Percentiles rank a stretch among this genome's conserved stretches.
These are phyloP conservation scores for Gyromitra esculenta DNA, from an alignment of 2,329 filamentous ascomycete species.

Conservation along the genomic window DNA sequence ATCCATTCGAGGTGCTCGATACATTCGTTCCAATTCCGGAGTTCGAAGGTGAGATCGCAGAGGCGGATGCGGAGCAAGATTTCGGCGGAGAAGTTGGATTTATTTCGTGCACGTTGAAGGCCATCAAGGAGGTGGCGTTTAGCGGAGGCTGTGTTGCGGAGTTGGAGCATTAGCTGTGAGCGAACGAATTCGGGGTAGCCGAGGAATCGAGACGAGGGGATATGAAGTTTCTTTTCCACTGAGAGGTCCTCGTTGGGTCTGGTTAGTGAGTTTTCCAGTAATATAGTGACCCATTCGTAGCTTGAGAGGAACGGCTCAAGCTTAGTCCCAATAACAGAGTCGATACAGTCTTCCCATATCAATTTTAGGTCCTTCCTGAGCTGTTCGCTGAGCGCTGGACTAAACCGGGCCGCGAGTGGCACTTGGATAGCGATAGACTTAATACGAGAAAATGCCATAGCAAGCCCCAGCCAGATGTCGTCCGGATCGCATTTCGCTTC, in stretches of 20 bases:
- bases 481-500: slow-evolving; percentile 6
- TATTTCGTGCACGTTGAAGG: slow-evolving; percentile 23
- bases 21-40: slow-evolving; percentile 34
- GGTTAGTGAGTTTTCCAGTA: not conserved
- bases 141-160: slow-evolving; percentile 32
- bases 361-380: slow-evolving; percentile 25
- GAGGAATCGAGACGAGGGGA: slow-evolving; percentile 23
- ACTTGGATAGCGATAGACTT: slow-evolving; percentile 38
- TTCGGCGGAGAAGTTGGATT: slow-evolving; percentile 12
- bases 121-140: slow-evolving; percentile 34
- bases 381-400: slow-evolving; percentile 11
- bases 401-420: slow-evolving; percentile 25
- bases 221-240: not conserved
- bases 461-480: slow-evolving; percentile 11
- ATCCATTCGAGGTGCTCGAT: slow-evolving; percentile 34
- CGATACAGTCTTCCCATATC: slow-evolving; percentile 22
- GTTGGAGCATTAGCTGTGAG: slow-evolving; percentile 30
- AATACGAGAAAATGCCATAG: slow-evolving; percentile 24
- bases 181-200: slow-evolving; percentile 34
- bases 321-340: not conserved
- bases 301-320: slow-evolving; percentile 23
- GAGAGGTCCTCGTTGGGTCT: not conserved
- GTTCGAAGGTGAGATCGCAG: slow-evolving; percentile 33
- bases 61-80: slow-evolving; percentile 29
- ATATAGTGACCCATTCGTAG: slow-evolving; percentile 30